Evolutionary conservation across 139 green algal genomes (phyloP).

Genomic region (Chlorella sp.): DNA sequence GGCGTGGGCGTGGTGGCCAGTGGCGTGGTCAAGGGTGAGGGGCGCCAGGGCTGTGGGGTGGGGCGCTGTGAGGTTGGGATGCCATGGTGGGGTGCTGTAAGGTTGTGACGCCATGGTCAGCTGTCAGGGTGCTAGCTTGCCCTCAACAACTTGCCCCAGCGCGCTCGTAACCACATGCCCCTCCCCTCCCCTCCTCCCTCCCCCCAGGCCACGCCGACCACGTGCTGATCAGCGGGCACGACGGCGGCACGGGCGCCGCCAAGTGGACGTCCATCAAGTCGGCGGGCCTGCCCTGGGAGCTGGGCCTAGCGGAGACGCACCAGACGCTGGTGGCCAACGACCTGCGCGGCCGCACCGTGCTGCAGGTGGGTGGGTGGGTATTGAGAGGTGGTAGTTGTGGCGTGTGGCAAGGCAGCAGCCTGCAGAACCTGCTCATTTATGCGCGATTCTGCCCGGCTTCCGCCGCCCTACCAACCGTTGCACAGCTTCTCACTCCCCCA

Average conservation of each 20-base stretch:
- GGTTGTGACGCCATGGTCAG: background rate
- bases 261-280: conserved; percentile 86
- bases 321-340: conserved; percentile 97
- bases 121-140: background rate
- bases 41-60: too few species aligned
- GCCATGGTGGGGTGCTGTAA: too few species aligned
- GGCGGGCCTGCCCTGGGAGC: conserved; percentile 92
- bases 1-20: conserved; percentile 86
- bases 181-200: background rate
- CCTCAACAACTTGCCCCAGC: background rate
- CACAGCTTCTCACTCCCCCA: too few species aligned
- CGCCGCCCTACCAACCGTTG: too few species aligned
- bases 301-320: conserved; percentile 94
- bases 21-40: conserved; percentile 88
- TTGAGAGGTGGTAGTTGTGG: too few species aligned
- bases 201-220: conserved; percentile 90
- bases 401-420: too few species aligned
- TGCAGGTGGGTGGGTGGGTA: conserved; percentile 64
- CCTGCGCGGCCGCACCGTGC: conserved; percentile 83
- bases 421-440: too few species aligned
- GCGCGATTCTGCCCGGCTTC: too few species aligned
- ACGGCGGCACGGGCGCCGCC: conserved; percentile 89
- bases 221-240: conserved; percentile 94
- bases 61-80: too few species aligned
- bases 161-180: background rate